Conservation (phyloP, 2,329 filamentous ascomycete genomes). For the Aspergillus quadricinctus region DNA sequence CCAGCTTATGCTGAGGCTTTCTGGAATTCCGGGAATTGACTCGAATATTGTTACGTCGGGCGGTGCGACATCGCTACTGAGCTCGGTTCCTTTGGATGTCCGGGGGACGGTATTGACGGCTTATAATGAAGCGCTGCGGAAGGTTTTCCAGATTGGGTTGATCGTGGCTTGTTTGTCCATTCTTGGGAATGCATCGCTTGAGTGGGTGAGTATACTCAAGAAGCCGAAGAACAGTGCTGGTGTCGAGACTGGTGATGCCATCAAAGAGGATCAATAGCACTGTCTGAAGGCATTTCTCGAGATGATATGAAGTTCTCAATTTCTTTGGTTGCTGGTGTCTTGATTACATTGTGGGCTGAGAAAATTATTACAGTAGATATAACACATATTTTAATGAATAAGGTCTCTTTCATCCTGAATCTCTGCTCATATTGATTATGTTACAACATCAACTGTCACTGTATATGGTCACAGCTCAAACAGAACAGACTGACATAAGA, state of each 20-base stretch:
- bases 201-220: constrained; percentile 4
- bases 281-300: not conserved
- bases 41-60: not conserved
- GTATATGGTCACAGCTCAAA: no score
- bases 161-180: not conserved
- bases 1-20: constrained; percentile 8
- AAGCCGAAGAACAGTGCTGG: not conserved
- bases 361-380: not conserved
- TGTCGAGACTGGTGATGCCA: no score
- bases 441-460: no score
- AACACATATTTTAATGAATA: not conserved
- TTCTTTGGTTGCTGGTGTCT: not conserved
- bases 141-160: constrained; percentile 3
- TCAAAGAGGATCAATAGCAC: not conserved
- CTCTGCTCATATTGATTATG: not conserved
- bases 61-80: not conserved
- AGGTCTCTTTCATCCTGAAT: not conserved
- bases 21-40: constrained; percentile 8
- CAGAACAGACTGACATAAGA: no score
- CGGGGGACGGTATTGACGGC: not conserved
- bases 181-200: constrained; percentile 1
- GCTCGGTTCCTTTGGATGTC: not conserved
- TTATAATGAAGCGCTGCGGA: not conserved
- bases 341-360: not conserved
- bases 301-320: not conserved